Base-by-base conservation (phyloP, 495 filamentous ascomycete genomes). In the Penicillium longicatenatum region DNA sequence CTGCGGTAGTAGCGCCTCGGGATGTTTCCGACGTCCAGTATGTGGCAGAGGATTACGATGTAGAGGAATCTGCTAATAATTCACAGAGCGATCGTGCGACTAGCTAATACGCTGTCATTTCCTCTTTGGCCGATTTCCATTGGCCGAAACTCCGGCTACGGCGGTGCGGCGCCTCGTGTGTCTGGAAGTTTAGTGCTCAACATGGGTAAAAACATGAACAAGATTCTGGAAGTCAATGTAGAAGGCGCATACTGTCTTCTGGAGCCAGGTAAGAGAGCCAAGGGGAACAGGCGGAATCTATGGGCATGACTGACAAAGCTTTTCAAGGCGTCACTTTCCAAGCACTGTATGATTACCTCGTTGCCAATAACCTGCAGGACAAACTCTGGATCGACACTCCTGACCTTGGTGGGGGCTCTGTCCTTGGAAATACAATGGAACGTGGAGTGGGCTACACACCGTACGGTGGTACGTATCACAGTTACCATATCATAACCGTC, bases 191-290 rank as follows among this genome's bases (percentile, higher is more conserved):
- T 86, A 0, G 78, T 78, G 5, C 44, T 87, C 0, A 81, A 86
- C 55, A 70, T 86, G 3, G 82, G 82, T 9, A 72, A 67, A 41
- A 69, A 76, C 41, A 86, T 86, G 83, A 79, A 82, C 60, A 66
- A 66, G 53, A 75, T 87, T 17, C 55, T 86, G 11, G 71, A 83
- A n/a, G 67, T 86, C 31, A 76, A 84, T 59, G 71, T 61, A 1
- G 76, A 85, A 42, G 74, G 78, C 52, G 79, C 78, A 5, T 81
- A 72, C 48, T 79, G 75, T 21, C 64, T 87, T 2, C 73, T 87
- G 6, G 84, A 86, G 55, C 82, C 84, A 1, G 84, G 82, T 20
- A 83, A 86, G 11, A 82, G 86, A n/a, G n/a, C n/a, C n/a, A n/a
- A n/a, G n/a, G n/a, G n/a, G n/a, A 56, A 35, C 31, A 35, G 12